Evolutionary conservation across 768 basidiomycete genomes (phyloP).

Genomic region (Cytidiella melzeri): DNA sequence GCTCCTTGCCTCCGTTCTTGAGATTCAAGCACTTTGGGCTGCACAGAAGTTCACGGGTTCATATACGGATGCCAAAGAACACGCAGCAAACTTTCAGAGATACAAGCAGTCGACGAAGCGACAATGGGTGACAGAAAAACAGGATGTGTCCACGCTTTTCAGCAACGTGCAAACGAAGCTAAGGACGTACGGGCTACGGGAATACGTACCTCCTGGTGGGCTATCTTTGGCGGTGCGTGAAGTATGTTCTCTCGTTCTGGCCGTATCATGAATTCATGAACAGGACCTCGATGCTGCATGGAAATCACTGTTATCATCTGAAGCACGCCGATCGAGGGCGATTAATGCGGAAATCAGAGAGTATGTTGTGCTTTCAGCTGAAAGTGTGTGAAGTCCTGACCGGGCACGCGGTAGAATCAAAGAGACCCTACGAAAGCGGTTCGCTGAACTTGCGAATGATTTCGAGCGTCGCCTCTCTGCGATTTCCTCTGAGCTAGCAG

Average conservation of each 20-base stretch:
- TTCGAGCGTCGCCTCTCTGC: slow-evolving; percentile 62
- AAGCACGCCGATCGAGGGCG: slow-evolving; percentile 67
- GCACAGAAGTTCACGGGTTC: slow-evolving; percentile 61
- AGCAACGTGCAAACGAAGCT: slow-evolving; percentile 93
- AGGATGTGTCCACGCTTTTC: slow-evolving; percentile 82
- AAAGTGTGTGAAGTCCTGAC: neutral
- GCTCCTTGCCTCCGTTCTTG: slow-evolving; percentile 62
- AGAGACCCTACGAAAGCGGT: slow-evolving; percentile 68
- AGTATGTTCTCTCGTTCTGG: neutral
- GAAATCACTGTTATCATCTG: slow-evolving; percentile 64
- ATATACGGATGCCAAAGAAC: slow-evolving; percentile 76
- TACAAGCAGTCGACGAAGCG: slow-evolving; percentile 88
- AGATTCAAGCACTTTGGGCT: slow-evolving; percentile 67
- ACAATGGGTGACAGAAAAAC: slow-evolving; percentile 83
- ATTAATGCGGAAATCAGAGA: slow-evolving; percentile 89
- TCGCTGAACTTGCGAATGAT: slow-evolving; percentile 71
- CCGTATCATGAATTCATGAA: neutral
- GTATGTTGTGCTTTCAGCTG: slow-evolving; percentile 38
- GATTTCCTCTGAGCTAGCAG: slow-evolving; percentile 67
- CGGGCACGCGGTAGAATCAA: slow-evolving; percentile 54
- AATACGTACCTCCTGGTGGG: slow-evolving; percentile 76
- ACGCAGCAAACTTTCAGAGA: slow-evolving; percentile 61
- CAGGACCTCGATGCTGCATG: slow-evolving; percentile 76
- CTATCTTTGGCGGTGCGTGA: slow-evolving; percentile 49
- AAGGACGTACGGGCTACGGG: slow-evolving; percentile 79